Evolutionary conservation across 805 yeast species (phyloP), one percentile per base, ranked within the genome.

Genomic region (Lipomyces anomalus): DNA sequence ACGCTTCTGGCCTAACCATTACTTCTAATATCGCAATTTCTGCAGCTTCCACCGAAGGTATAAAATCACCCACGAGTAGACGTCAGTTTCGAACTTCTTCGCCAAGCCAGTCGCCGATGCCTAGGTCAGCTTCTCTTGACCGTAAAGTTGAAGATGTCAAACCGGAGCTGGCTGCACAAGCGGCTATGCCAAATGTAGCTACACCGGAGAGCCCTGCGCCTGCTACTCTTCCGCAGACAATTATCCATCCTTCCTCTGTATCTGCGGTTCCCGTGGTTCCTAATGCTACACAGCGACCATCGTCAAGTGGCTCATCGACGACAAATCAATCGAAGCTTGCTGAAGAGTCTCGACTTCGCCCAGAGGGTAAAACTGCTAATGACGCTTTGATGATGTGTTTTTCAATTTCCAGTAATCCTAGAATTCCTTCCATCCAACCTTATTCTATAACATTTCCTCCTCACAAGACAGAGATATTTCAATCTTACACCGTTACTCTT

Each of bases 381-480:
- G 55, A 50, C 22, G 55, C 55, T 2, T 23, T 50, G 39, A 50
- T 50, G 29, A 50, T 49, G 18, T 44, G 47, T 16, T 50, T 50
- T 23, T 22, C 53, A 5, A 38, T 50, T n/a, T 29, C 46, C 2
- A 43, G 52, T 3, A 39, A 39, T 23, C 29, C 47, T 3, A 35
- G 43, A 1, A 44, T 40, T 23, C 32, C 43, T 11, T 7, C 45
- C n/a, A 41, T 26, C 29, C 46, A 48, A 3, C 53, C 53, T 1
- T 50, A 43, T 38, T 34, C 23, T 17, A 48, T 50, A 23, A 42
- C 26, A 5, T 48, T 50, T 35, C 55, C 55, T 16, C 55, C 55
- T 6, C 44, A 50, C 44, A 38, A 37, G 21, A 38, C 32, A 28
- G 55, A 50, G 33, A 38, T 42, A 4, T 48, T 50, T 22, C 55